Base-by-base conservation (phyloP, 2,329 filamentous ascomycete genomes). In the Hypoxylon sp. region DNA sequence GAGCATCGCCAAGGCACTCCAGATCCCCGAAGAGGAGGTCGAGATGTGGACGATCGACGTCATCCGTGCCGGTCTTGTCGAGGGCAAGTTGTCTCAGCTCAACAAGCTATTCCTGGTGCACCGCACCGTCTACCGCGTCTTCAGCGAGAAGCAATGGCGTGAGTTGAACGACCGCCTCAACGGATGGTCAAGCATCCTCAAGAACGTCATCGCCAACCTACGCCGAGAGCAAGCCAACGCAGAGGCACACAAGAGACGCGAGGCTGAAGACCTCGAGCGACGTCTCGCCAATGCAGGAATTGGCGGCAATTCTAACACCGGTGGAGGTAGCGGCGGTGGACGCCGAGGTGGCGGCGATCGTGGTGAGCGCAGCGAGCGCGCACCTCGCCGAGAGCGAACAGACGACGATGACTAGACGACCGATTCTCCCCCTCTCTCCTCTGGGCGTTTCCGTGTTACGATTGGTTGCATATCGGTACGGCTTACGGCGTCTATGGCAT, bases 1-100 rank as follows among this genome's bases (percentile, higher is more conserved):
- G 73, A 88, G 88, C 77, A 98, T 99, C 78, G 89, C 92, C 72
- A 91, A 91, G 78, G 92, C 93, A 5, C 89, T 99, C 51, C 92
- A 96, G 81, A 90, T 99, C 62, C 90, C 93, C 50, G 79, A 84
- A 51, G 90, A 92, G 71, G 93, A 98, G 71, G 93, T 98, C 46
- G 96, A 99, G 87, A 92, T 95, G 87, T 99, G 96, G 96, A 93
- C 97, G 73, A 99, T 99, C 77, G 96, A 99, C 80, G 94, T 97
- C 74, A 98, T 99, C 82, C 93, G 96, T 74, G 93, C 94, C 52
- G 94, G 94, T 35, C 89, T 99, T 39, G 93, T 99, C 57, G 96
- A 99, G 85, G 96, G 96, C 79, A 97, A 97, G 84, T 89, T 99
- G 74, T 96, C 92, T 65, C 96, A 99, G 84, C 88, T 95, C 79